Base-by-base conservation (phyloP, 2,329 filamentous ascomycete species). In the Arthrobotrys pseudoclavata region DNA sequence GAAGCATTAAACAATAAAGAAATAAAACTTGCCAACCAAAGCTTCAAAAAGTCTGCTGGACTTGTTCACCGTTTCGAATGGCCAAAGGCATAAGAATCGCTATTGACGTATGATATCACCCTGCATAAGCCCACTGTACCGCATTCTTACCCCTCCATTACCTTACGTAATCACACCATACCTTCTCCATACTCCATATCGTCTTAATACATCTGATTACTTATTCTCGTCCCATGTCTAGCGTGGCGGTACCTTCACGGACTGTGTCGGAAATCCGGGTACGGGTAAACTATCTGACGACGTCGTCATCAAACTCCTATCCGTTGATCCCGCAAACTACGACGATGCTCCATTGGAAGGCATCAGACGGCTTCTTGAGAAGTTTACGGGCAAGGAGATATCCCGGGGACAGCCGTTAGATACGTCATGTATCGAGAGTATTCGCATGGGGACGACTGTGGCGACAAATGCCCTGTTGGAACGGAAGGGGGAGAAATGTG, bases 361-460 rank as follows among this genome's bases (percentile, higher is more conserved):
- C 29, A 97, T 97, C 82, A 89, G 94, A 15, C 90, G 94, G 72
- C 90, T 97, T 70, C 89, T 97, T 84, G 91, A 91, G 80, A 90
- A 89, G 81, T 96, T 96, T 83, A 89, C 90, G 1, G 87, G 88
- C 67, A 87, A 88, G 72, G 90, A 95, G 3, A 94, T 96, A 52
- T 92, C 92, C 2, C 90, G 94, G 57, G 93, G 93, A 26, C 86
- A 94, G 82, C 86, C 91, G 0, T 86, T 97, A 7, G 93, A 97
- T 83, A 97, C 94, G 0, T 89, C 90, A 18, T 85, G 90, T 82
- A 96, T 97, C 81, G 81, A 96, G 81, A 94, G 92, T 69, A 97
- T 97, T 83, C 91, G 94, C 57, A 97, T 97, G 94, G 94, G 94
- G 52, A 97, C 94, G 0, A 97, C 94, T 0, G 94, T 97, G 12